These are phyloP conservation scores for Ascochyta rabiei DNA, from an alignment of 2,329 filamentous ascomycete species.

Conservation along the genomic window DNA sequence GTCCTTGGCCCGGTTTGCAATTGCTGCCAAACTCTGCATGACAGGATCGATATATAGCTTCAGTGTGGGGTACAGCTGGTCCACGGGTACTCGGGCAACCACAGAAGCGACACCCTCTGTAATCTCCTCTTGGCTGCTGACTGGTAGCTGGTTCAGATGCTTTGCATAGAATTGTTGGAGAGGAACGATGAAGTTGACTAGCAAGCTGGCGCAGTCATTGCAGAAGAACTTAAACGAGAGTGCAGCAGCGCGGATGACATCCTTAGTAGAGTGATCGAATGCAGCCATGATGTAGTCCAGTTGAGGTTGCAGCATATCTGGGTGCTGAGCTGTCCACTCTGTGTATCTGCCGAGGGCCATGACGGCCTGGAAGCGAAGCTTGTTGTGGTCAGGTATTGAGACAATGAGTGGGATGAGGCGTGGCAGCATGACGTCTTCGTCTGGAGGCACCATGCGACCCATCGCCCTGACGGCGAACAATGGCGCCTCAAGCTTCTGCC, in stretches of 20 bases:
- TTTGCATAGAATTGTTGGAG: constrained; percentile 92
- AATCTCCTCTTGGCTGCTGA: constrained; percentile 89
- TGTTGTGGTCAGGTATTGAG: constrained; percentile 93
- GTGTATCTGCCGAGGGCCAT: constrained; percentile 98
- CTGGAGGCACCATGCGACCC: constrained; percentile 91
- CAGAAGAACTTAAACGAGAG: constrained; percentile 98
- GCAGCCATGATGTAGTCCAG: constrained; percentile 95
- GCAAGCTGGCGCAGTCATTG: constrained; percentile 86
- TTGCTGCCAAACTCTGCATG: constrained; percentile 80
- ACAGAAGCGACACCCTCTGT: constrained; percentile 95
- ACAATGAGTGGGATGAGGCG: constrained; percentile 93
- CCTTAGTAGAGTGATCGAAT: constrained; percentile 85
- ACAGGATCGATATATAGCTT: constrained; percentile 95
- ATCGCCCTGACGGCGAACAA: constrained; percentile 95
- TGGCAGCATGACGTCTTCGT: constrained; percentile 85
- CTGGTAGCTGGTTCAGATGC: constrained; percentile 83
- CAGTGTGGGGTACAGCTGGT: constrained; percentile 81
- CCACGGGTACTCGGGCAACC: constrained; percentile 80
- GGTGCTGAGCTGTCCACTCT: constrained; percentile 94
- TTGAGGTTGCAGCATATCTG: constrained; percentile 88
- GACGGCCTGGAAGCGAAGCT: constrained; percentile 96
- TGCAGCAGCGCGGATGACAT: constrained; percentile 89
- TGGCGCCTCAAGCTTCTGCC: constrained; percentile 95
- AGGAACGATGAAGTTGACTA: constrained; percentile 82
- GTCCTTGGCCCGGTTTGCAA: constrained; percentile 83